These are phyloP conservation scores for Neohortaea acidophila DNA, from an alignment of 495 filamentous ascomycete genomes.

Conservation along the genomic window DNA sequence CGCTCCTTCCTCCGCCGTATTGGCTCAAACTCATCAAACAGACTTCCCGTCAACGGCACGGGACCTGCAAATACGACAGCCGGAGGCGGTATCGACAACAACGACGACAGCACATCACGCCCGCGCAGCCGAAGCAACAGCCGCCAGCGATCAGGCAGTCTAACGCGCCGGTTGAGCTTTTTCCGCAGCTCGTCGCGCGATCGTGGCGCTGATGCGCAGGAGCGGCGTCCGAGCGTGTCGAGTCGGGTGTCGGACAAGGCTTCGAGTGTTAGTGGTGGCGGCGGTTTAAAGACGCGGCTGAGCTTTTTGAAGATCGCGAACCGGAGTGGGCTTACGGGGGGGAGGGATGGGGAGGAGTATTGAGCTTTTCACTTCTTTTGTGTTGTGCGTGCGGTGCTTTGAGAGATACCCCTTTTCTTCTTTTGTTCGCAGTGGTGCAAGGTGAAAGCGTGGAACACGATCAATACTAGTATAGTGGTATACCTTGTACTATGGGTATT, in stretches of 20 bases:
- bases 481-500: too few relatives aligned
- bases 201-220: conserved; percentile 4
- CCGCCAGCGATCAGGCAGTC: conserved; percentile 9
- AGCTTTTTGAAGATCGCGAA: conserved; percentile 53
- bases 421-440: too few relatives aligned
- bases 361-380: too few relatives aligned
- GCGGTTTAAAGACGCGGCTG: conserved; percentile 47
- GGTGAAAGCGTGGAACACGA: too few relatives aligned
- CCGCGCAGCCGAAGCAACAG: conserved; percentile 10
- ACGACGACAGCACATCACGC: background rate
- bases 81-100: conserved; percentile 1
- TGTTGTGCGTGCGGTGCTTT: too few relatives aligned
- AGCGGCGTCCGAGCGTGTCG: background rate
- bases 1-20: conserved; percentile 10
- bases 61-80: conserved; percentile 2
- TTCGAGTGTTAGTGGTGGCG: background rate
- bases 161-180: conserved; percentile 12
- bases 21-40: too few relatives aligned
- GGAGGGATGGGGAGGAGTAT: conserved; percentile 9
- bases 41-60: too few relatives aligned
- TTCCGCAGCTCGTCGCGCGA: conserved; percentile 10
- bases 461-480: too few relatives aligned
- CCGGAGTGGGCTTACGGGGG: conserved; percentile 34
- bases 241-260: background rate
- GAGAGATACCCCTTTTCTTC: too few relatives aligned